Evolutionary conservation across 768 basidiomycete species (phyloP), one percentile per base, ranked within the genome.

Genomic region (Infundibulicybe gibba): DNA sequence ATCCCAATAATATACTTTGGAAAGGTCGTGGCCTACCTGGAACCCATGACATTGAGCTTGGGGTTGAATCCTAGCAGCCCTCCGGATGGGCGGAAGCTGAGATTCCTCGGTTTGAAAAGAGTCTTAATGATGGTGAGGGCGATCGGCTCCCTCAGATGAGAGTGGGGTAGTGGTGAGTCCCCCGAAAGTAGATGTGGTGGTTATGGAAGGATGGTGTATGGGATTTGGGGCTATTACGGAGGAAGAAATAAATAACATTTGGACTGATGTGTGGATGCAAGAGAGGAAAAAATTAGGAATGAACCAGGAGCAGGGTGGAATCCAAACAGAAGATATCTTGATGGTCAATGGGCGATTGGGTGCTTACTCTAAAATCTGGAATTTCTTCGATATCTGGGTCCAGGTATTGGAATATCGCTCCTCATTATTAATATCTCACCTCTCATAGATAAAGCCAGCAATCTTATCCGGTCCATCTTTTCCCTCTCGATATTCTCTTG

Each of bases 181-280:
- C 59, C 63, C 42, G 56, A 25, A 25, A 25, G 71, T 59, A 5
- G 91, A 99, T 59, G 70, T 98, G 12, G 85, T 98, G 42, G 76
- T 99, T 41, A 69, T 99, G 41, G 97, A 99, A 68, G 97, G 97
- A 9, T 99, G 97, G 97, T 93, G 86, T 64, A 81, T 89, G 17
- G 94, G 95, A 0, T 97, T 97, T 61, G 74, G 75, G 43, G 84
- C 91, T 1, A 71, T 90, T 5, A 55, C 69, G 0, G 40, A 53
- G 14, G 63, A 69, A 9, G 77, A 80, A 49, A 61, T 92, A 31
- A 71, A 79, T 38, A 59, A 59, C 33, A 68, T 74, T 25, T 91
- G 85, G 78, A 61, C 68, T 34, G 69, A 69, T 2, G 49, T 55
- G 10, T 80, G 77, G 74, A 61, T 53, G 39, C 58, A 62, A 32